Base-by-base conservation (phyloP, 1,139 yeast genomes). In the Yamadazyma buinensis region DNA sequence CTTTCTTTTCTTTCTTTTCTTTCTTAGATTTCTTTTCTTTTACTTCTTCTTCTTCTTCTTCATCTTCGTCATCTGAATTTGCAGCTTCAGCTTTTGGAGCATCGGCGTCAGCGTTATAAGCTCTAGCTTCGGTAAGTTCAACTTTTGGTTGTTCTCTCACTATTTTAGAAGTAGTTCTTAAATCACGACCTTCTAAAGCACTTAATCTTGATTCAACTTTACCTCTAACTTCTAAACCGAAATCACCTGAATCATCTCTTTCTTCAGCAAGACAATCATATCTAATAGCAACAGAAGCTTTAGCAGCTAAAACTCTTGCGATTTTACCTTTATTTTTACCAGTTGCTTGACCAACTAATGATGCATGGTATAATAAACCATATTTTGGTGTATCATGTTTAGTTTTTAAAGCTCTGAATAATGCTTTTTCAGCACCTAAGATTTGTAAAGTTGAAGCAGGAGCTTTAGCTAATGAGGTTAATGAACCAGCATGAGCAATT, bases 381-480 rank as follows among this genome's bases (percentile, higher is more conserved):
- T 92, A 92, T 66, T 92, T 92, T 54, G 98, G 98, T 44, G 98
- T 92, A 71, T 92, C 90, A 60, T 95, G 96, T 72, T 92, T 92
- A 49, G 98, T 92, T 75, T 92, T 92, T 61, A 92, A 78, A 48
- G 98, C 98, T 72, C 98, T 84, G 78, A 92, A 92, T 48, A 92
- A 75, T 33, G 98, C 98, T 79, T 92, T 92, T 71, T 92, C 98
- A 50, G 98, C 98, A 67, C 98, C 98, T 55, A 92, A 77, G 50
- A 92, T 92, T 74, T 92, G 98, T 39, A 92, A 94, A 42, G 99
- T 92, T 15, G 98, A 92, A 38, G 98, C 98, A 50, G 98, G 97
- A 64, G 94, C 96, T 66, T 92, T 92, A 42, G 97, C 90, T 59
- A 92, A 74, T 64, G 87, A 87, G 48, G 97, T 88, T 60, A 92